Evolutionary conservation across 2,329 filamentous ascomycete species (phyloP), one percentile per base, ranked within the genome.

Genomic region (Sporothrix variecibatus): DNA sequence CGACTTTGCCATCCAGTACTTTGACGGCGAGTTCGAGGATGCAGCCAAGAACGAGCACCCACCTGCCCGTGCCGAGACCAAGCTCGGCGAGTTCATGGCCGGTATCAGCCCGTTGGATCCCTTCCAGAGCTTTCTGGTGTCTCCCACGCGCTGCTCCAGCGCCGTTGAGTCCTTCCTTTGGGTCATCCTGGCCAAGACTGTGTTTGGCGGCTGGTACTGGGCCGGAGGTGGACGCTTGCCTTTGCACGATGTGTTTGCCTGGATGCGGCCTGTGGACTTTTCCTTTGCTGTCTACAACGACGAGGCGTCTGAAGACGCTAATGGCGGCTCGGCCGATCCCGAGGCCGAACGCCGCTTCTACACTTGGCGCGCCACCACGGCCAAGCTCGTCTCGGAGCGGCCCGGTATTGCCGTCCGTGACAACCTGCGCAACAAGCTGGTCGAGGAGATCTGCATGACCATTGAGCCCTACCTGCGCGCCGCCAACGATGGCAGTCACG

Each of bases 181-280:
- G 74, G 67, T 64, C 38, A 51, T 73, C 2, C 56, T 75, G 43
- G 49, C 49, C 31, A 68, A 71, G 12, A 31, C 46, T 11, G 60
- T 73, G 12, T 71, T 75, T 43, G 71, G 74, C 34, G 58, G 74
- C 67, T 75, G 74, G 74, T 73, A 58, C 56, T 75, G 74, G 74
- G 67, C 74, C 12, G 71, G 71, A 28, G 49, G 28, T 38, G 71
- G 65, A 1, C 74, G 67, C 11, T n/a, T 62, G 40, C 23, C 56
- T 23, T 58, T 75, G 31, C 20, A 34, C 51, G 49, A 71, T n/a
- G 38, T 71, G 7, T 68, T 65, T 34, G 34, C 28, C 17, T 73
- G 65, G 65, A 67, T 75, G 74, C 65, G 73, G 34, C 58, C 73
- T 20, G 56, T 15, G 6, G 70, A 72, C 70, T 62, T 28, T 49